Evolutionary conservation across 192 early-diverging fungal genomes (phyloP), one percentile per base, ranked within the genome.

Genomic region (Martensiomyces pterosporus): DNA sequence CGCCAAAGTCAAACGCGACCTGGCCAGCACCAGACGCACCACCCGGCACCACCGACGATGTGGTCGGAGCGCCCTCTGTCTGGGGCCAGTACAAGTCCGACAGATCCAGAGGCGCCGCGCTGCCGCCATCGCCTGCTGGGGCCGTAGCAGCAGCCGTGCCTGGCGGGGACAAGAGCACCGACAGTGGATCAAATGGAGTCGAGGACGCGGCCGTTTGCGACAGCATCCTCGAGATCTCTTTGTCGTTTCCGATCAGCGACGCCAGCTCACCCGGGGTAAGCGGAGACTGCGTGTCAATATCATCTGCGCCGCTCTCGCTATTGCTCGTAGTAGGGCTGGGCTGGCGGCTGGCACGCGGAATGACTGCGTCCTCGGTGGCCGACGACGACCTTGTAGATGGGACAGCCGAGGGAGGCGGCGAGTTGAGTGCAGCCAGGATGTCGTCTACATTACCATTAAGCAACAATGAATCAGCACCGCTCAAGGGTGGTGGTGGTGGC

Each of bases 391-490:
- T 37, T 34, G 41, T 42, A 17, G 47, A 48, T 16, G 35, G 47
- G 1, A 37, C 27, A 3, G 44, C 27, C 9, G 47, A 24, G 13
- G 22, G 17, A 12, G n/a, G 39, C 21, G 10, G 51, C 9, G 3
- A 24, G 15, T 49, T 44, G 21, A 59, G 42, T 12, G 49, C 55
- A 4, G 54, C 52, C 37, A 69, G 50, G 17, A 69, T 36, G 32
- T 69, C 59, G 21, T 47, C 67, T 69, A 69, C 67, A 62, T 62
- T 57, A 34, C 41, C 13, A 41, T 55, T 52, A 35, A 47, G n/a
- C n/a, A n/a, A 34, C 42, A 59, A 16, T 40, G 46, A 24, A 25
- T 43, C 24, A 15, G 27, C 32, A 36, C 33, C 23, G 1, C 38
- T 7, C 23, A 26, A 29, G 23, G 38, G 24, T 16, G 18, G 39